Evolutionary conservation across 371 early-diverging fungal genomes (phyloP).

Genomic region (Zopfochytrium polystomum): DNA sequence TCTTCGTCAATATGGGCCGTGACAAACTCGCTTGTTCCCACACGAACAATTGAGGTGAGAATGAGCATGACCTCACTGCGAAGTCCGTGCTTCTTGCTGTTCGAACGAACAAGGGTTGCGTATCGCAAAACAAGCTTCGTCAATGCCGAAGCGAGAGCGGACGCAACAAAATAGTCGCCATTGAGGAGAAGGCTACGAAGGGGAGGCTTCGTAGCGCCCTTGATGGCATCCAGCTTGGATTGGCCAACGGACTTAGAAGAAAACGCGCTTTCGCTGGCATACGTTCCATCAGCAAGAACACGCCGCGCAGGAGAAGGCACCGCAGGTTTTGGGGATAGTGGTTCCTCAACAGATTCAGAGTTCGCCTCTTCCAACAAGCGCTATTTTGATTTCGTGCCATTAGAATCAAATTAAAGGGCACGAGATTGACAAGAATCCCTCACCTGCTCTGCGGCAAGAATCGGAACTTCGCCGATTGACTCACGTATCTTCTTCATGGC

Average conservation of each 20-base stretch:
- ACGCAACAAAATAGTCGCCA: slow-evolving; percentile 89
- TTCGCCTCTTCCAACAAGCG: slow-evolving; percentile 37
- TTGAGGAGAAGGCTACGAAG: slow-evolving; percentile 74
- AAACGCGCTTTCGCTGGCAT: slow-evolving; percentile 88
- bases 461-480: slow-evolving; percentile 86
- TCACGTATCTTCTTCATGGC: slow-evolving; percentile 79
- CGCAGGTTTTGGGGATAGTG: slow-evolving; percentile 33
- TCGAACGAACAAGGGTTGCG: slow-evolving; percentile 45
- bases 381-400: too few relatives aligned
- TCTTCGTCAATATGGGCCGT: slow-evolving; percentile 91
- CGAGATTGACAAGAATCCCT: background rate
- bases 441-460: slow-evolving; percentile 73
- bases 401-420: too few relatives aligned
- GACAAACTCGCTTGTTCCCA: slow-evolving; percentile 85
- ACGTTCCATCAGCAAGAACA: slow-evolving; percentile 93
- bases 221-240: slow-evolving; percentile 38
- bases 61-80: slow-evolving; percentile 93
- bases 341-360: slow-evolving; percentile 33
- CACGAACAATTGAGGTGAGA: slow-evolving; percentile 90
- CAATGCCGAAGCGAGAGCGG: slow-evolving; percentile 83
- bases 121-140: slow-evolving; percentile 79
- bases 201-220: slow-evolving; percentile 71
- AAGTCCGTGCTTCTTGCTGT: slow-evolving; percentile 64
- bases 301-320: slow-evolving; percentile 61
- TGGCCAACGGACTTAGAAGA: slow-evolving; percentile 40